phyloP scores from a whole-genome alignment of 345 rosid genomes.

The Brassica carinata region DNA sequence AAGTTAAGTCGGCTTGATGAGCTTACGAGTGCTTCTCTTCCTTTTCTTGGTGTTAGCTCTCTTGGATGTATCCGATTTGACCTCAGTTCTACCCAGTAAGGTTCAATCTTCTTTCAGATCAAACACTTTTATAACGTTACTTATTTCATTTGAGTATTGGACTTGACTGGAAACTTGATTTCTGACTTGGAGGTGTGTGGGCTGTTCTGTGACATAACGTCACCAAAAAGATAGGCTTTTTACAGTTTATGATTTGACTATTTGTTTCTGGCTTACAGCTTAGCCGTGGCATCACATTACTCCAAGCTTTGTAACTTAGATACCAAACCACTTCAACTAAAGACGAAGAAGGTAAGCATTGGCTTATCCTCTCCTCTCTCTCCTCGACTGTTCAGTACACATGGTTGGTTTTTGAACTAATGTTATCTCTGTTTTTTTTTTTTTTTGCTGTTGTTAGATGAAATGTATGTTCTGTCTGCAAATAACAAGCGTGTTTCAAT shows the following conservation, averaged over 20 bases:
- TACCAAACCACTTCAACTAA: constrained; percentile 60
- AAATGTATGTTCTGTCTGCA: constrained; percentile 91
- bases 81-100: constrained; percentile 62
- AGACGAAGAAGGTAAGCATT: constrained; percentile 72
- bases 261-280: constrained; percentile 51
- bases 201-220: background rate
- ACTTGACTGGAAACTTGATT: constrained; percentile 91
- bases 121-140: background rate
- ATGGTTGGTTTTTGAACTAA: background rate
- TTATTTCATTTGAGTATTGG: constrained; percentile 53
- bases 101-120: background rate
- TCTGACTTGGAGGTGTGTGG: constrained; percentile 80
- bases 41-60: constrained; percentile 73
- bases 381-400: background rate
- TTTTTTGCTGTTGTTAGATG: constrained; percentile 54
- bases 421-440: background rate
- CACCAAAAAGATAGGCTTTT: background rate
- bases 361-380: constrained; percentile 12
- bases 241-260: background rate
- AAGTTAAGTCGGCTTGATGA: constrained; percentile 79
- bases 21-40: constrained; percentile 65
- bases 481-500: constrained; percentile 73
- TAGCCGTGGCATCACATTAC: constrained; percentile 62
- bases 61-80: constrained; percentile 58
- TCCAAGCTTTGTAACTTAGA: constrained; percentile 68